Evolutionary conservation across 345 rosid genomes (phyloP), one percentile per base, ranked within the genome.

Genomic region (Citrus unshiu): DNA sequence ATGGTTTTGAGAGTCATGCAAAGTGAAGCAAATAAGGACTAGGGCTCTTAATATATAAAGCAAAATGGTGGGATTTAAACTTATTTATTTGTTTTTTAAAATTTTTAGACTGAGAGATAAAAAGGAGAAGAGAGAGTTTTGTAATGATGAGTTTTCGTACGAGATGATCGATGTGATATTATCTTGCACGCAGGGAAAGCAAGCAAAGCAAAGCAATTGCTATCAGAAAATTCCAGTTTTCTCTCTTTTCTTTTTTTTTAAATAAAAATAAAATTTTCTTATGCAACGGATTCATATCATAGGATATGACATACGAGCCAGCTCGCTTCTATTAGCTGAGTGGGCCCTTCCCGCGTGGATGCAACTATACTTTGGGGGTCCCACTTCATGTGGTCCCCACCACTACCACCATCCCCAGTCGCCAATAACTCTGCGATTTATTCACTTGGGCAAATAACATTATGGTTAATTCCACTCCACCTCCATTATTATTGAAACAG

Each of bases 261-360:
- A 43, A 46, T 12, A 12, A 46, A 46, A 46, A 54, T 5, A 18
- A 54, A 54, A 16, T 19, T 51, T 51, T 54, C 10, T 25, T 25
- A 3, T 27, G 35, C 70, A 75, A 79, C 68, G 43, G 65, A 60
- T 35, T 54, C 58, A 54, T 18, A 18, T 16, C 66, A 61, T 77
- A 78, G 30, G 39, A 61, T 74, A 78, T 39, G 39, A 27, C 22
- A 60, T 57, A 24, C 6, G 25, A 61, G 78, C 69, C 57, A 39
- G 37, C 25, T 4, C 49, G 22, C 29, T 62, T 29, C 62, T 14
- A 34, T 60, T 5, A 37, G 54, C 72, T 24, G 79, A 80, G 85
- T 81, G 89, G 57, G 85, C 87, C 86, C 12, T 75, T 79, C 72
- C 72, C 75, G 85, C 92, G 89, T 91, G 92, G 84, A 83, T 77